These are phyloP conservation scores for Boehmeria nivea DNA, from an alignment of 306 rosid species.

Conservation along the genomic window DNA sequence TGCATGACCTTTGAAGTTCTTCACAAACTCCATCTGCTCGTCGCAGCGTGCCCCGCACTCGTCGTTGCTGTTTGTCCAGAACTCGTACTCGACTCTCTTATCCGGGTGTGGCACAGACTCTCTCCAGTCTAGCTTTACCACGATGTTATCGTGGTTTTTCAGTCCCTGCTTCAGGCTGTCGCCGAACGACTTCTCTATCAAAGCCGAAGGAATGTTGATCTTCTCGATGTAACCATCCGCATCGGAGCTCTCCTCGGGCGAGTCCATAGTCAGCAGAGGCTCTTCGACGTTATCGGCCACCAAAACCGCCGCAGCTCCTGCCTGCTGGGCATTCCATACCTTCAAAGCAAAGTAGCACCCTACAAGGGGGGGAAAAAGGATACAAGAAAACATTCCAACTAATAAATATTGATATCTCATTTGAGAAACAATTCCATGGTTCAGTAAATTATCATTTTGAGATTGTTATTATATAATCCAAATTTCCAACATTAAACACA, in stretches of 20 bases:
- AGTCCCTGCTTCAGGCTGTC: slow-evolving; percentile 55
- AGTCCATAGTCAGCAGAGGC: slow-evolving; percentile 82
- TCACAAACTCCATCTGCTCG: slow-evolving; percentile 81
- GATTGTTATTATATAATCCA: too few species aligned
- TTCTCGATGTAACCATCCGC: slow-evolving; percentile 72
- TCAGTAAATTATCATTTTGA: too few species aligned
- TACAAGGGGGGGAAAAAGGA: too few species aligned
- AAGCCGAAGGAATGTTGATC: slow-evolving; percentile 67
- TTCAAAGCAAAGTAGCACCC: slow-evolving; percentile 86
- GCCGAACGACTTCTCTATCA: slow-evolving; percentile 66
- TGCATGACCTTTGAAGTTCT: slow-evolving; percentile 85
- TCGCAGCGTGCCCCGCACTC: slow-evolving; percentile 94
- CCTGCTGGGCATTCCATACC: slow-evolving; percentile 88
- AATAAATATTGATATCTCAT: too few species aligned
- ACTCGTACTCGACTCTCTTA: slow-evolving; percentile 78
- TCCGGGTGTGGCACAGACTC: slow-evolving; percentile 92
- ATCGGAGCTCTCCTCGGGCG: slow-evolving; percentile 53
- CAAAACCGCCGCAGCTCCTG: slow-evolving; percentile 89
- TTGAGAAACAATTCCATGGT: too few species aligned
- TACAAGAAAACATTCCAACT: not conserved
- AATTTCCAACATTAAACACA: too few species aligned
- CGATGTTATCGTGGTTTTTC: slow-evolving; percentile 41
- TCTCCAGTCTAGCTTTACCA: slow-evolving; percentile 76
- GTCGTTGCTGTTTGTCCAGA: slow-evolving; percentile 95
- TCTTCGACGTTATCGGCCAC: slow-evolving; percentile 60